Conservation (phyloP, 345 rosid genomes). For the Kandelia obovata region DNA sequence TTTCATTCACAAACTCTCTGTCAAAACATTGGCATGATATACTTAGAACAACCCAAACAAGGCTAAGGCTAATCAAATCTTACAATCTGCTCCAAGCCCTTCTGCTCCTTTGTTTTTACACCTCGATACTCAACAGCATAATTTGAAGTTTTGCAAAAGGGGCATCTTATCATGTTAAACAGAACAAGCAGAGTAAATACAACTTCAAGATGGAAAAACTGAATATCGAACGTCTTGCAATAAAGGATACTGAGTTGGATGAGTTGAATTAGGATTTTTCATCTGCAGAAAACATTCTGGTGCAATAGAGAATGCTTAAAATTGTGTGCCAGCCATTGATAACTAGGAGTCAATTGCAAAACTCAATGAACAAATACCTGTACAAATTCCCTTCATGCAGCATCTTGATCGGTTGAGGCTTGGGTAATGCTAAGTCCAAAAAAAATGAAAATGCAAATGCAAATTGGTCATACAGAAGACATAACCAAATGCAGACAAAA, state of each 20-base stretch:
- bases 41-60: conserved; percentile 1
- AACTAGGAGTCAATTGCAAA: conserved; percentile 9
- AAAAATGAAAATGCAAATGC: neutral
- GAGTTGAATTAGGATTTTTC: conserved; percentile 91
- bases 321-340: conserved; percentile 1
- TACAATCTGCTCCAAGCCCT: conserved; percentile 94
- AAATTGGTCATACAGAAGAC: conserved; percentile 12
- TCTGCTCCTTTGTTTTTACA: conserved; percentile 89
- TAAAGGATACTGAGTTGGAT: conserved; percentile 99
- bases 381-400: conserved; percentile 94
- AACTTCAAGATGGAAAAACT: conserved; percentile 8
- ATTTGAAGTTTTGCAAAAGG: conserved; percentile 92
- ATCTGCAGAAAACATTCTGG: conserved; percentile 98
- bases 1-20: neutral
- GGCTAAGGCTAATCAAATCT: conserved; percentile 24
- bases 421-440: conserved; percentile 64
- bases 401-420: conserved; percentile 96
- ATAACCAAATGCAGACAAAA: no score
- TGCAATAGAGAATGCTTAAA: conserved; percentile 23
- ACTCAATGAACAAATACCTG: conserved; percentile 44
- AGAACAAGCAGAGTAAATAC: conserved; percentile 17
- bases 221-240: neutral
- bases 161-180: conserved; percentile 80
- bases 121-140: conserved; percentile 98
- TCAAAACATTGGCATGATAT: neutral